Base-by-base conservation (phyloP, 148 eudicot genomes). In the Chenopodium quinoa region DNA sequence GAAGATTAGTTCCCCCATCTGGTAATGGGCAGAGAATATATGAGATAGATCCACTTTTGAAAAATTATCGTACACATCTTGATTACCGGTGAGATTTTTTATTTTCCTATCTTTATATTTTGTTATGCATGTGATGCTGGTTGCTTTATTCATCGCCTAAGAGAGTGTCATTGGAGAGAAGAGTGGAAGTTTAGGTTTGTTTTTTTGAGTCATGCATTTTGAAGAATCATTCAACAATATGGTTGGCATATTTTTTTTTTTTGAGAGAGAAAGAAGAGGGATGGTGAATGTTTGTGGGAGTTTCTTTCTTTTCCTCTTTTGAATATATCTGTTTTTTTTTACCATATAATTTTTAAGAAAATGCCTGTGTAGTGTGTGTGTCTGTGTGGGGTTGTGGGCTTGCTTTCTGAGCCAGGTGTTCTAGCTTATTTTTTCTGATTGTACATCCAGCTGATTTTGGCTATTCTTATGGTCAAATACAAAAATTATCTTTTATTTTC, bases 1-100 rank as follows among this genome's bases (percentile, higher is more conserved):
- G 82, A 83, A 89, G 84, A 81, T 82, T 80, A 69, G 81, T 97
- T 87, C 95, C 99, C 83, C 93, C 95, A 23, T 91, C 98, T 79
- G 93, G 98, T 44, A 80, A 76, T 71, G 99, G 99, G 66, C 92
- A 90, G 79, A 89, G 81, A 89, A 97, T 97, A 79, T 97, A 97
- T 74, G 96, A 94, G 71, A 91, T 92, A 73, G 98, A 97, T 83
- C 92, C 97, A 9, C 82, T 90, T 84, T 80, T 97, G 83, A 86
- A 67, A 74, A 81, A 86, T 78, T 85, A 89, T 75, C 88, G 91
- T 71, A 85, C 80, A 17, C 99, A 97, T 90, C 99, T 97, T 84
- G 92, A 94, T 80, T 94, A 94, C 78, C 88, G 99, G 99, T 97
- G 70, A 89, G 90, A 50, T 86, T 22, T 58, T 86, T 84, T 74